phyloP scores from a whole-genome alignment of 768 basidiomycete genomes.

The Mycena floridula region DNA sequence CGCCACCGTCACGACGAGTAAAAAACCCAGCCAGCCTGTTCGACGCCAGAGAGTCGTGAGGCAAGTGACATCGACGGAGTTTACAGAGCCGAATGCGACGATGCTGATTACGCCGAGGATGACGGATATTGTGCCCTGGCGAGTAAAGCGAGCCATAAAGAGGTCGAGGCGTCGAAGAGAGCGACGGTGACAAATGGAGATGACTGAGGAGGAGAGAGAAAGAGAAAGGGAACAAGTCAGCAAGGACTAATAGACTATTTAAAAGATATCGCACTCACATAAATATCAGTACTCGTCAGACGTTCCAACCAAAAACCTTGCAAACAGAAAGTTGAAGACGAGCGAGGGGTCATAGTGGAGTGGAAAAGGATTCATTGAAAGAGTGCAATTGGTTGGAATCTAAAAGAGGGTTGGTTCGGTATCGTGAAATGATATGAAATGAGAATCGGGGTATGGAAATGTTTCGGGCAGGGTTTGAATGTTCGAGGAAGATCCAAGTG shows the following conservation, averaged over 20 bases:
- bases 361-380: slow-evolving; percentile 78
- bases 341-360: slow-evolving; percentile 90
- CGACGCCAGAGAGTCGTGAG: slow-evolving; percentile 84
- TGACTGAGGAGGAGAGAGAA: too few relatives aligned
- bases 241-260: too few relatives aligned
- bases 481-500: too few relatives aligned
- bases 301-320: slow-evolving; percentile 80
- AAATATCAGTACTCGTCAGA: slow-evolving; percentile 81
- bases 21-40: slow-evolving; percentile 83
- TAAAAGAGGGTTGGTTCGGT: too few relatives aligned
- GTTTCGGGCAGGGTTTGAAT: too few relatives aligned
- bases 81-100: slow-evolving; percentile 81
- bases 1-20: slow-evolving; percentile 71
- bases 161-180: background rate
- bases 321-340: slow-evolving; percentile 95
- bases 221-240: background rate
- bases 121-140: slow-evolving; percentile 75
- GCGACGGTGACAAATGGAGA: background rate
- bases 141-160: background rate
- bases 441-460: too few relatives aligned
- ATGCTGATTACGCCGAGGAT: slow-evolving; percentile 83
- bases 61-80: slow-evolving; percentile 70
- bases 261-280: slow-evolving; percentile 38
- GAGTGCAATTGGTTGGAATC: too few relatives aligned
- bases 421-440: too few relatives aligned